Evolutionary conservation across 192 early-diverging fungal genomes (phyloP).

Genomic region (Coemansia biformis): DNA sequence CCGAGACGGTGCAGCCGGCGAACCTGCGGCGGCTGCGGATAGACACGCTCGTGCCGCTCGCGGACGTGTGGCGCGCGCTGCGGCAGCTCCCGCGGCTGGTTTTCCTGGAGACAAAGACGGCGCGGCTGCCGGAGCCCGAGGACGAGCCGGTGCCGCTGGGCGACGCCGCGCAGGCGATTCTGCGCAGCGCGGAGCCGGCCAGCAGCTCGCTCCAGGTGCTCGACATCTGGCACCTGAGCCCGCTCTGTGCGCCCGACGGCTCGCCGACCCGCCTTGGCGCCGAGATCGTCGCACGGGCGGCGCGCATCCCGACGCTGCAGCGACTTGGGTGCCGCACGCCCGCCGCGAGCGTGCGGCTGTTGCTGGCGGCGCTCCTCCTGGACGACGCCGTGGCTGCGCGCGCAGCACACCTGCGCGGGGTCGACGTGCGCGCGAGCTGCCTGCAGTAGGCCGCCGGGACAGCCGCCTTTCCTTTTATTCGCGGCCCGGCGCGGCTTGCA

Average conservation of each 20-base stretch:
- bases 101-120: slow-evolving; percentile 15
- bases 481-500: not conserved
- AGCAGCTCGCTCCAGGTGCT: slow-evolving; percentile 20
- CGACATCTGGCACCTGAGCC: slow-evolving; percentile 22
- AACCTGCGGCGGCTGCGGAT: slow-evolving; percentile 17
- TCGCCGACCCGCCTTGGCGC: slow-evolving; percentile 9
- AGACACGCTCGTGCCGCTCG: slow-evolving; percentile 12
- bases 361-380: slow-evolving; percentile 4
- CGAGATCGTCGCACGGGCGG: slow-evolving; percentile 11
- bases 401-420: not conserved
- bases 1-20: slow-evolving; percentile 5
- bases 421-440: not conserved
- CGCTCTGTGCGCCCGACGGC: slow-evolving; percentile 10
- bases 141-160: slow-evolving; percentile 5
- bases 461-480: not conserved
- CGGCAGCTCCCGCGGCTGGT: slow-evolving; percentile 21
- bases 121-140: slow-evolving; percentile 5
- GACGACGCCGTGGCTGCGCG: not conserved
- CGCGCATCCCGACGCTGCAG: slow-evolving; percentile 17
- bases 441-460: too few species aligned
- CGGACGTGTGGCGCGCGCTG: slow-evolving; percentile 12
- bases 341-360: slow-evolving; percentile 7
- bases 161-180: slow-evolving; percentile 2
- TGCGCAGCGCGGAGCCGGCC: not conserved
- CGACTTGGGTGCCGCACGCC: slow-evolving; percentile 8